Percentiles rank a stretch among this genome's conserved stretches.
These are phyloP conservation scores for Fusarium incarnatum DNA, from an alignment of 2,329 filamentous ascomycete genomes.

Conservation along the genomic window DNA sequence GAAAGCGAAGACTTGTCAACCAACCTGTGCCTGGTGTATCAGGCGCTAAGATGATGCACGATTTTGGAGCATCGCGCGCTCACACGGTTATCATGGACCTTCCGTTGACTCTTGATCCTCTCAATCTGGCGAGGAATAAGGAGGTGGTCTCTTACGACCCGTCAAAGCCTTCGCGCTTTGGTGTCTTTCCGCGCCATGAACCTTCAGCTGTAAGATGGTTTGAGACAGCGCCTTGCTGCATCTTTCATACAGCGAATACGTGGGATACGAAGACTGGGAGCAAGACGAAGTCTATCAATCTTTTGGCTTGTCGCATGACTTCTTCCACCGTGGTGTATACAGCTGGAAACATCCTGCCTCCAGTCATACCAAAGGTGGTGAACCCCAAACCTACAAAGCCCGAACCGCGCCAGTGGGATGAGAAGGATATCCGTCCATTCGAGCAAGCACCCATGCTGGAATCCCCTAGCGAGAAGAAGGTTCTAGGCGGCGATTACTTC, in stretches of 20 bases:
- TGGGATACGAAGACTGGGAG: constrained; percentile 63
- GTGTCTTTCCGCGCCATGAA: constrained; percentile 72
- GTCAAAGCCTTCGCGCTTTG: constrained; percentile 69
- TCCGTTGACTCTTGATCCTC: constrained; percentile 72
- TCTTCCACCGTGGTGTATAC: constrained; percentile 73
- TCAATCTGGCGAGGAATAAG: constrained; percentile 69
- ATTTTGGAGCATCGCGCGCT: constrained; percentile 73
- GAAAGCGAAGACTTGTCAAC: constrained; percentile 27
- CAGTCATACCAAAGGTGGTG: constrained; percentile 3
- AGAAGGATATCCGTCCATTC: neutral
- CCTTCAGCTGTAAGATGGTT: constrained; percentile 73
- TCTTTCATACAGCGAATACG: constrained; percentile 78
- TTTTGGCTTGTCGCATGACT: constrained; percentile 75
- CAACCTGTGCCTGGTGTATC: constrained; percentile 68
- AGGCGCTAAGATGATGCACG: constrained; percentile 79
- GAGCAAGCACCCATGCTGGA: constrained; percentile 2
- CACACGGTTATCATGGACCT: constrained; percentile 78
- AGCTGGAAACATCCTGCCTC: constrained; percentile 67
- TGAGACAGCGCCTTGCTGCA: constrained; percentile 73
- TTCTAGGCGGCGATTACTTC: fast-evolving
- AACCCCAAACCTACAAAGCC: no score
- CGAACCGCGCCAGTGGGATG: neutral
- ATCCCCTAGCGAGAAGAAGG: neutral
- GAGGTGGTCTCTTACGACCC: constrained; percentile 69
- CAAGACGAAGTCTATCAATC: constrained; percentile 59